phyloP scores from a whole-genome alignment of 768 basidiomycete genomes.

The Lactarius hatsudake region DNA sequence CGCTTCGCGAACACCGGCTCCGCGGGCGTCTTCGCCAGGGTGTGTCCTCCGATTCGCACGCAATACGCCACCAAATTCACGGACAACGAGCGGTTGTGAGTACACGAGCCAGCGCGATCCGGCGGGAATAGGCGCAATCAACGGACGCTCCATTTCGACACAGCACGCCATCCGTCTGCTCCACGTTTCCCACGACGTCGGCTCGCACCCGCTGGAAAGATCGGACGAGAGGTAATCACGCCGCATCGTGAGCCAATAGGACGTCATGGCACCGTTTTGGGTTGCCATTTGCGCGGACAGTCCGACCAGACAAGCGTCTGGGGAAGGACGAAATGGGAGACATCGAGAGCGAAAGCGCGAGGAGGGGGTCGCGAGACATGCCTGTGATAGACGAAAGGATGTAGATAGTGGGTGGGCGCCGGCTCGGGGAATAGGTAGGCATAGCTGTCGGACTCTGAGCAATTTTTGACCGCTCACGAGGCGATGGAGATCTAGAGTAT shows the following conservation, averaged over 20 bases:
- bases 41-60: background rate
- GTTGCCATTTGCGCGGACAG: background rate
- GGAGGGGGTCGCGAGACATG: background rate
- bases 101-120: constrained; percentile 20
- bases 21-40: background rate
- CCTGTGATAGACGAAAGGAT: constrained; percentile 6
- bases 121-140: constrained; percentile 9
- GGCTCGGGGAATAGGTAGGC: constrained; percentile 9
- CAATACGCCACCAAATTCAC: constrained; percentile 16
- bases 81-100: constrained; percentile 11
- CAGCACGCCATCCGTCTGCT: constrained; percentile 5
- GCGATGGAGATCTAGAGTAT: constrained; percentile 16
- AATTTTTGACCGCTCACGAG: constrained; percentile 2
- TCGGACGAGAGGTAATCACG: constrained; percentile 12
- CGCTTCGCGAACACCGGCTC: background rate
- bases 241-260: constrained; percentile 19
- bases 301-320: constrained; percentile 18
- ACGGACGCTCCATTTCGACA: constrained; percentile 16
- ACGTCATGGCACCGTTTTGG: background rate
- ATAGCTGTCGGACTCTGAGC: constrained; percentile 8
- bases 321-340: constrained; percentile 20
- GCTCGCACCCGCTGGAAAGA: background rate
- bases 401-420: background rate
- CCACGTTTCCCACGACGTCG: constrained; percentile 19
- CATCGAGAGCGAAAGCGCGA: constrained; percentile 1